Percentiles rank a stretch among this genome's conserved stretches.
Evolutionary conservation across 306 rosid genomes (phyloP).

Genomic region (Gleditsia sinensis): DNA sequence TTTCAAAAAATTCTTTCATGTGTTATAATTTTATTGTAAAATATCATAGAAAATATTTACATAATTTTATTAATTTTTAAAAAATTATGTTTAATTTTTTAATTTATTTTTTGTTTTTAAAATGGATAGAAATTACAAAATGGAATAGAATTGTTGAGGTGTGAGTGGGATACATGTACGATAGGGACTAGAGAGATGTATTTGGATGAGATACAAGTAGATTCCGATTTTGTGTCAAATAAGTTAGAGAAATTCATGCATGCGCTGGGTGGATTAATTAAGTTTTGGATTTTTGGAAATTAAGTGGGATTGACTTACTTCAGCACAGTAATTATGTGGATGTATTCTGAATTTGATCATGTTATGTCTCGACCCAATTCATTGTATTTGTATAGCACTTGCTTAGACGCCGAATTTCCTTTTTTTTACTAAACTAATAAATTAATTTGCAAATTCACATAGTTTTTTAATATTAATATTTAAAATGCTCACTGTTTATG

Average conservation of each 20-base stretch:
- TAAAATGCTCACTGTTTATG: too few relatives aligned
- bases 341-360: neutral
- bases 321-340: neutral
- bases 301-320: conserved; percentile 7
- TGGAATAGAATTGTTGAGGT: neutral
- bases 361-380: neutral
- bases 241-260: neutral
- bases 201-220: neutral
- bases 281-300: neutral
- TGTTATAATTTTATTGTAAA: too few relatives aligned
- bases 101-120: too few relatives aligned
- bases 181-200: neutral
- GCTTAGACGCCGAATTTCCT: too few relatives aligned
- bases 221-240: neutral
- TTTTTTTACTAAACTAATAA: too few relatives aligned
- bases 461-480: too few relatives aligned
- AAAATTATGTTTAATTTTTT: neutral
- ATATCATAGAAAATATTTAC: too few relatives aligned
- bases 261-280: neutral
- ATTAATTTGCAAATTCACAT: too few relatives aligned
- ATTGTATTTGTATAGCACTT: conserved; percentile 3
- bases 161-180: neutral
- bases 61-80: too few relatives aligned
- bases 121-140: neutral
- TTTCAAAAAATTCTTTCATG: too few relatives aligned